Base-by-base conservation (phyloP, 805 yeast species). In the Candida multigemmis region DNA sequence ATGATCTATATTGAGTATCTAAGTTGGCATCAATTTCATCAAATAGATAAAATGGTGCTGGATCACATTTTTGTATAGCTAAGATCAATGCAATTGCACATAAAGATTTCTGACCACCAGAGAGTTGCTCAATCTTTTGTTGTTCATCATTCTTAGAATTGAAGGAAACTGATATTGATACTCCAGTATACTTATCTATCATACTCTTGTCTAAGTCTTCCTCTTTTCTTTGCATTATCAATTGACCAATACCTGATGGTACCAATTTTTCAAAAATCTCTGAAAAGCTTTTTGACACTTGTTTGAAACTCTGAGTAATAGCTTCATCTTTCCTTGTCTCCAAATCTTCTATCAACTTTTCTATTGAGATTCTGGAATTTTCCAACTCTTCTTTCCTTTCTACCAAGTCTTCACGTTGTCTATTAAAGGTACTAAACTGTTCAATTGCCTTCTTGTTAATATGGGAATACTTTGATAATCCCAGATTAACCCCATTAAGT, bases 1-100 rank as follows among this genome's bases (percentile, higher is more conserved):
- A 74, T 0, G 82, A 70, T 42, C 98, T 70, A 46, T 87, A 89
- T 44, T 83, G 95, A 3, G 94, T 74, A 53, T 91, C 98, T 36
- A 91, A 63, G 41, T 89, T 91, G 4, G 97, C 96, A 56, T 91
- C 98, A 33, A 91, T 80, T 58, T 91, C 98, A 53, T 91, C 98
- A 52, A 91, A 89, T 24, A 91, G 55, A 48, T 91, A 91, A 50
- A 91, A 91, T 25, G 97, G 96, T 6, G 96, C 96, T 7, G 97
- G 97, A 41, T 91, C 97, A 37, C 93, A 84, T 45, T 71, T 75
- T 57, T 91, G 98, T 33, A 89, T 84, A 4, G 98, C 96, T 32
- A 91, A 65, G 38, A 91, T 87, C 26, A 91, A 67, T 0, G 97
- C 87, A 40, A 91, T 75, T 1, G 98, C 97, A 61, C 97, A 87